A percentile compares a stretch with the other conserved stretches of the same genome.
Evolutionary conservation across 2,329 filamentous ascomycete genomes (phyloP).

Genomic region (Pyrenophora seminiperda): DNA sequence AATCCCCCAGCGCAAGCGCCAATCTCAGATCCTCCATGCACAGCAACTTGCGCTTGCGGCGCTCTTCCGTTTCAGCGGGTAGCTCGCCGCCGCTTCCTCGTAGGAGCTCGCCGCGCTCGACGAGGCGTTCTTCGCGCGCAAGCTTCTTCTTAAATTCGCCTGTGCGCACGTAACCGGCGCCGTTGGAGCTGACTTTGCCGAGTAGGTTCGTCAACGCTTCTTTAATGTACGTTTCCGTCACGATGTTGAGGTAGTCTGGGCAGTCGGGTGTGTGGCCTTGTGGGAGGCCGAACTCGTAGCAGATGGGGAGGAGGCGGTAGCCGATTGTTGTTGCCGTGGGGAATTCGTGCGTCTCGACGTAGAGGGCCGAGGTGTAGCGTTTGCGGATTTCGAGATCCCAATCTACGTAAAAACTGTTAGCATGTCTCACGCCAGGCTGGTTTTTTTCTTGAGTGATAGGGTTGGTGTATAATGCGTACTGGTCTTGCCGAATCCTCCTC

Average conservation of each 20-base stretch:
- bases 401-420: conserved; percentile 46
- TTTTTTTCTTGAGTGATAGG: too few relatives aligned
- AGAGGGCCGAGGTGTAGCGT: conserved; percentile 66
- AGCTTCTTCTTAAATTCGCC: conserved; percentile 77
- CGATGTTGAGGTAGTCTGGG: conserved; percentile 65
- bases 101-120: conserved; percentile 72
- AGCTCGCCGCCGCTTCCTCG: conserved; percentile 78
- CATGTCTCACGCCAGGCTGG: neutral
- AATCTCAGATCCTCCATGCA: conserved; percentile 79
- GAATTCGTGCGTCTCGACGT: conserved; percentile 66
- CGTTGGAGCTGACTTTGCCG: conserved; percentile 61
- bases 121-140: conserved; percentile 74
- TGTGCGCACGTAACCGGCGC: conserved; percentile 69
- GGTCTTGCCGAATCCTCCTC: conserved; percentile 78
- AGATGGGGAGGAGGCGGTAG: conserved; percentile 66
- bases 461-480: conserved; percentile 66
- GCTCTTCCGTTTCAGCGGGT: conserved; percentile 79
- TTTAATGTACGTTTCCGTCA: conserved; percentile 67
- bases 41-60: conserved; percentile 71
- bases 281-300: conserved; percentile 66
- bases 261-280: conserved; percentile 59
- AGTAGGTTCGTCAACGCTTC: conserved; percentile 62
- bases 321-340: conserved; percentile 63
- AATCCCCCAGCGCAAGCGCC: conserved; percentile 75
- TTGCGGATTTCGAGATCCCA: conserved; percentile 70